Evolutionary conservation across 2,329 filamentous ascomycete species (phyloP), one percentile per base, ranked within the genome.

Genomic region (Apiospora kogelbergensis): DNA sequence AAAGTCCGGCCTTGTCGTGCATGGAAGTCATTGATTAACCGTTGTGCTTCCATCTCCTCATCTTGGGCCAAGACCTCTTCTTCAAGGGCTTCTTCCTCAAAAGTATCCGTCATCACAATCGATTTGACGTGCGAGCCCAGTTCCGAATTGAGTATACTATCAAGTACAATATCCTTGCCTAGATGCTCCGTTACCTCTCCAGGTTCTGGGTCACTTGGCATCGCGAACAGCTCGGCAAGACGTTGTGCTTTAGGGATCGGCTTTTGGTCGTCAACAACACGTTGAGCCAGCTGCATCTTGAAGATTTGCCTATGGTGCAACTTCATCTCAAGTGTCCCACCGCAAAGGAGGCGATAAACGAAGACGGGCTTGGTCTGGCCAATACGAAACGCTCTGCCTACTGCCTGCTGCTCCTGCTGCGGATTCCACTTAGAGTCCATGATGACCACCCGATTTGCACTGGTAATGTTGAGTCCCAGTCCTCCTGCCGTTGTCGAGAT

Each of bases 351-450:
- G 22, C 92, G 91, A 80, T 98, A 98, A 1, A 98, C 94, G 76
- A 88, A 95, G 0, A 97, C 94, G 0, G 87, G 85, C 74, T 95
- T 96, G 45, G 81, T 83, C 78, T 98, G 95, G 0, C 94, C 94
- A 42, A 98, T 87, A 0, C 95, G 92, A 79, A 96, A 97, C 0
- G 93, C 91, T 67, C 95, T 88, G 1, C 94, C 95, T 66, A 97
- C 89, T 1, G 95, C 95, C 80, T 98, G 95, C 74, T 94, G 91
- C 78, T 97, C 95, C 76, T 90, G 85, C 6, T 90, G 86, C 0
- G 95, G 95, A 72, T 95, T 96, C 81, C 90, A 97, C 70, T 86
- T 85, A 75, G 92, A 93, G 77, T 98, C 95, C 68, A 97, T 92
- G 24, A 98, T 91, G 24, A 98, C 87, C 1, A 97, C 93, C 24